Conservation (phyloP, 495 filamentous ascomycete genomes). For the Neurospora africana region DNA sequence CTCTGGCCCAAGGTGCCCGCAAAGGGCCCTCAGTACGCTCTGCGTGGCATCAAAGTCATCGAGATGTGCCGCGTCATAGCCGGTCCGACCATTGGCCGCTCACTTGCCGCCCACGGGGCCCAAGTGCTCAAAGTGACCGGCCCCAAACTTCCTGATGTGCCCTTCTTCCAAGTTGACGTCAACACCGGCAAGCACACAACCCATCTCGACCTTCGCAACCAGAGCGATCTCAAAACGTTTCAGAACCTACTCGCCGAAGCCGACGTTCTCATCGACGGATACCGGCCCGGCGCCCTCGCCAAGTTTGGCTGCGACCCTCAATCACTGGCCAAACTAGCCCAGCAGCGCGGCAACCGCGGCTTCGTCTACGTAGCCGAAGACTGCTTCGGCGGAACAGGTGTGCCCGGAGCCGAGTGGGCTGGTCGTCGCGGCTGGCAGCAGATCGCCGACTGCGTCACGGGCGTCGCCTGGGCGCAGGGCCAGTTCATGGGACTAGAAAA, state of each 20-base stretch:
- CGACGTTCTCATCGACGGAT: slow-evolving; percentile 56
- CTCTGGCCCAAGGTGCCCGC: slow-evolving; percentile 7
- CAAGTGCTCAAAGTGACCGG: slow-evolving; percentile 63
- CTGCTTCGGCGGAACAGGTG: slow-evolving; percentile 49
- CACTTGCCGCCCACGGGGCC: slow-evolving; percentile 57
- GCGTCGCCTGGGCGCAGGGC: slow-evolving; percentile 66
- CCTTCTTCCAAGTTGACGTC: slow-evolving; percentile 71
- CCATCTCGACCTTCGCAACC: slow-evolving; percentile 46
- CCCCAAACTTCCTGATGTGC: slow-evolving; percentile 57
- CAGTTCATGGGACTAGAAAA: slow-evolving; percentile 53
- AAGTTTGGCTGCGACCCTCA: slow-evolving; percentile 52
- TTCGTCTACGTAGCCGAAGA: slow-evolving; percentile 63
- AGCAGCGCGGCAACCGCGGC: slow-evolving; percentile 40
- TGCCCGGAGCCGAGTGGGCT: slow-evolving; percentile 35
- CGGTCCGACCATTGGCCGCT: slow-evolving; percentile 54
- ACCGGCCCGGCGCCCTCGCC: slow-evolving; percentile 55
- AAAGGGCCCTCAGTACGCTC: slow-evolving; percentile 33
- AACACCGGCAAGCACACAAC: slow-evolving; percentile 56
- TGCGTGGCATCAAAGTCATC: slow-evolving; percentile 47
- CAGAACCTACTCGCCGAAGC: slow-evolving; percentile 47
- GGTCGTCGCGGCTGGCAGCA: slow-evolving; percentile 47
- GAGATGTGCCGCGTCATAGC: slow-evolving; percentile 60
- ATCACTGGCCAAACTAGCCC: slow-evolving; percentile 40
- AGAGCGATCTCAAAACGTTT: slow-evolving; percentile 44
- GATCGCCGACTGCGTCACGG: slow-evolving; percentile 44